These are phyloP conservation scores for Fusarium odoratissimum DNA, from an alignment of 2,329 filamentous ascomycete species.

Conservation along the genomic window DNA sequence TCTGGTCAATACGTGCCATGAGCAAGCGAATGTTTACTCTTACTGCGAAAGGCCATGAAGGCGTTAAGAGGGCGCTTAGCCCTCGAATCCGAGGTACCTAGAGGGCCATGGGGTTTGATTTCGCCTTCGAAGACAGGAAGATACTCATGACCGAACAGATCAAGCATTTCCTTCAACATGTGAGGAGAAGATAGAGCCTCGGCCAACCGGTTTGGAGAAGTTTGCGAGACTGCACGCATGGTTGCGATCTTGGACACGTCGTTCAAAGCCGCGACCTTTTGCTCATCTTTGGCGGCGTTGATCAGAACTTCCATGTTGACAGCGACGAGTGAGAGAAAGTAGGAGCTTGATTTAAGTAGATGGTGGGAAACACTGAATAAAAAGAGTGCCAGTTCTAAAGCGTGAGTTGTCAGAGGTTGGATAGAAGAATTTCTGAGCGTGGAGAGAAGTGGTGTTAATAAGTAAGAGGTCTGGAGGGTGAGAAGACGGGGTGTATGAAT, in stretches of 20 bases:
- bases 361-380: background rate
- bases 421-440: background rate
- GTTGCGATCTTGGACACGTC: background rate
- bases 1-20: constrained; percentile 4
- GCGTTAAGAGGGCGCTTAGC: constrained; percentile 48
- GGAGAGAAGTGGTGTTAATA: background rate
- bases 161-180: background rate
- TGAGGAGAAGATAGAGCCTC: background rate
- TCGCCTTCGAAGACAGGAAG: background rate
- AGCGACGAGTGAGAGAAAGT: background rate
- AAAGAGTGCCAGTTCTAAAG: background rate
- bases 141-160: constrained; percentile 8
- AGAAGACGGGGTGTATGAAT: background rate
- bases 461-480: background rate
- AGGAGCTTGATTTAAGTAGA: background rate
- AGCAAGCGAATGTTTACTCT: background rate
- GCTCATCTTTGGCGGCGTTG: background rate
- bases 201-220: background rate
- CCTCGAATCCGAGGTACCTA: background rate
- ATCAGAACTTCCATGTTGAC: background rate
- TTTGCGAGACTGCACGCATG: background rate
- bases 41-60: constrained; percentile 51
- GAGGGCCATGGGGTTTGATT: background rate
- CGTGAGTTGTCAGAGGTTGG: background rate
- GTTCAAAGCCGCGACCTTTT: background rate